Evolutionary conservation across 306 rosid species (phyloP).

Genomic region (Crataegus laevigata): DNA sequence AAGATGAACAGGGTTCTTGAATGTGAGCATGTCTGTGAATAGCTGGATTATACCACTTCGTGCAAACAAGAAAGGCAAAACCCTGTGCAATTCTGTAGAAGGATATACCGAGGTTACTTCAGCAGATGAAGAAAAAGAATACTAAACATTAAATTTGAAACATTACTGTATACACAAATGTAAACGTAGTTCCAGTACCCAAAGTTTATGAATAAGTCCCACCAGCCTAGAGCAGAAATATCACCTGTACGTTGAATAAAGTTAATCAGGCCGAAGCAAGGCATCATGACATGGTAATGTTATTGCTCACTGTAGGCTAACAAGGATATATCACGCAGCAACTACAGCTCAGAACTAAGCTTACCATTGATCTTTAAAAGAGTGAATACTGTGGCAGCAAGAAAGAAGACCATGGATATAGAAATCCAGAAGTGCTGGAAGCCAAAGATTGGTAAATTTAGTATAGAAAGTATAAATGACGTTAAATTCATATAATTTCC

Average conservation of each 20-base stretch:
- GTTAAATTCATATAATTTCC: neutral
- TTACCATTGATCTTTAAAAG: conserved; percentile 85
- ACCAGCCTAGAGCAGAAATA: conserved; percentile 88
- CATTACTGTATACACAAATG: conserved; percentile 11
- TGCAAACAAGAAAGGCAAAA: conserved; percentile 93
- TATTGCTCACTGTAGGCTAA: neutral
- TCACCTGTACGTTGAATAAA: conserved; percentile 51
- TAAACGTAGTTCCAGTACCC: conserved; percentile 36
- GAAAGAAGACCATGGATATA: conserved; percentile 92
- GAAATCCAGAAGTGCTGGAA: conserved; percentile 98
- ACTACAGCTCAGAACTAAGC: conserved; percentile 20
- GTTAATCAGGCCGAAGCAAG: neutral
- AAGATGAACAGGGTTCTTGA: conserved; percentile 54
- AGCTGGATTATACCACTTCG: conserved; percentile 91
- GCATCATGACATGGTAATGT: neutral
- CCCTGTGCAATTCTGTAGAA: conserved; percentile 85
- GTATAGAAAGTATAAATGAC: conserved; percentile 11
- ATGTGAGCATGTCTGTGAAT: conserved; percentile 61
- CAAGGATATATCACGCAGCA: neutral
- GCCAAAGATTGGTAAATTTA: conserved; percentile 21
- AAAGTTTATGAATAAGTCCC: conserved; percentile 90
- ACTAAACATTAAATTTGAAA: neutral
- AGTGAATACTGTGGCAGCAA: conserved; percentile 84
- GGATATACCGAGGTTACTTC: conserved; percentile 16
- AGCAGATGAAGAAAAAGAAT: neutral